Percentiles rank a stretch among this genome's conserved stretches.
Conservation (phyloP, 495 filamentous ascomycete genomes). For the Pseudevernia furfuracea region DNA sequence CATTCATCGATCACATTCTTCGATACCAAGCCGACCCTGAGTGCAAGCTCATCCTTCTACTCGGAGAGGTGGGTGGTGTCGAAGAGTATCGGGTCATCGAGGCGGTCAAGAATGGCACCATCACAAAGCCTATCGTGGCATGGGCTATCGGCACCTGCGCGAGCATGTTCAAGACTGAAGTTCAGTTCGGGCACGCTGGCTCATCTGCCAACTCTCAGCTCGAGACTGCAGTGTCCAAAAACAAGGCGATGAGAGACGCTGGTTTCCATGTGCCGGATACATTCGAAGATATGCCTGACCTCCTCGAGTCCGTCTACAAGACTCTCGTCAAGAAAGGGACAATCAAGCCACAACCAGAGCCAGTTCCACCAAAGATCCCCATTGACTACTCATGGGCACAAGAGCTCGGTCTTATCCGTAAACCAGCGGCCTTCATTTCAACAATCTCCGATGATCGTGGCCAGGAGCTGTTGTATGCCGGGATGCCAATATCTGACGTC, state of each 20-base stretch:
- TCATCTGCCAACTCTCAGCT: slow-evolving; percentile 98
- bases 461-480: slow-evolving; percentile 96
- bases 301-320: slow-evolving; percentile 73
- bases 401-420: slow-evolving; percentile 97
- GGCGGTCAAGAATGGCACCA: slow-evolving; percentile 84
- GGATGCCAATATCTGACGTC: slow-evolving; percentile 98
- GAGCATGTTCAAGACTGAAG: slow-evolving; percentile 99
- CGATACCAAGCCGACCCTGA: slow-evolving; percentile 91
- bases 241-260: slow-evolving; percentile 89
- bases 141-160: slow-evolving; percentile 99
- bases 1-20: slow-evolving; percentile 96
- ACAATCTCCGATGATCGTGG: slow-evolving; percentile 99
- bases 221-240: slow-evolving; percentile 93
- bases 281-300: slow-evolving; percentile 85
- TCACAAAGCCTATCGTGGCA: slow-evolving; percentile 96
- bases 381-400: slow-evolving; percentile 99
- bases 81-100: slow-evolving; percentile 99
- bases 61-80: slow-evolving; percentile 98
- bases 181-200: slow-evolving; percentile 98
- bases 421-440: slow-evolving; percentile 98
- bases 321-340: slow-evolving; percentile 72
- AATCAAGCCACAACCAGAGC: slow-evolving; percentile 80
- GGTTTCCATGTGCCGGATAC: slow-evolving; percentile 92
- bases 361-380: slow-evolving; percentile 93
- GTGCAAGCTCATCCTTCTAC: slow-evolving; percentile 91